Evolutionary conservation across 768 basidiomycete species (phyloP).

Genomic region (Boletus pseudopeckii): DNA sequence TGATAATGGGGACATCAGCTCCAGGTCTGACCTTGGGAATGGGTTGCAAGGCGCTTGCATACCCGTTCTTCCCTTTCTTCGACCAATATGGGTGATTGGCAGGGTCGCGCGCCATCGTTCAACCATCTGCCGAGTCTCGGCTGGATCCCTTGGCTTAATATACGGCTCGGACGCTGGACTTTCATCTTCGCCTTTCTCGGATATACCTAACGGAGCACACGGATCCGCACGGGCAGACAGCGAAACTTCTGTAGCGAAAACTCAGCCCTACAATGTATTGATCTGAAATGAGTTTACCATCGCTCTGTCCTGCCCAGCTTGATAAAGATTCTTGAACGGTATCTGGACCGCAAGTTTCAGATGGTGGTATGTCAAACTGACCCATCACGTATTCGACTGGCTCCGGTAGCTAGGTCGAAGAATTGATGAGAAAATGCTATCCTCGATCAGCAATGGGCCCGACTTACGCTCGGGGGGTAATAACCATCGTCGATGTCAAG

Average conservation of each 20-base stretch:
- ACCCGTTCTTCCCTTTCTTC: slow-evolving; percentile 13
- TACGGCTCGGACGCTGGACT: slow-evolving; percentile 9
- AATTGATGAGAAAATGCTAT: not conserved
- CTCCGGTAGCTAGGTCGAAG: slow-evolving; percentile 26
- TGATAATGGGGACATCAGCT: slow-evolving; percentile 19
- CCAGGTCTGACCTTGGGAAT: slow-evolving; percentile 3
- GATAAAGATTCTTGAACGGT: slow-evolving; percentile 28
- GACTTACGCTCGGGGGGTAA: slow-evolving; percentile 23
- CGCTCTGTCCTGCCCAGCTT: slow-evolving; percentile 30
- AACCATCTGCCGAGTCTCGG: slow-evolving; percentile 28
- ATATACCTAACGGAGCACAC: slow-evolving; percentile 11
- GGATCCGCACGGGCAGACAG: slow-evolving; percentile 20
- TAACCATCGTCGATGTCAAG: slow-evolving; percentile 32
- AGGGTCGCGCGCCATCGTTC: slow-evolving; percentile 32
- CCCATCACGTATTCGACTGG: slow-evolving; percentile 32
- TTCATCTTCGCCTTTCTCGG: slow-evolving; percentile 22
- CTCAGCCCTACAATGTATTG: not conserved
- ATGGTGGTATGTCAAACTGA: slow-evolving; percentile 24
- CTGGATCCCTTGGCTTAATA: slow-evolving; percentile 21
- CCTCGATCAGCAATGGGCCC: not conserved
- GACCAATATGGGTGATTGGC: slow-evolving; percentile 11
- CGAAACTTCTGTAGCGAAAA: slow-evolving; percentile 17
- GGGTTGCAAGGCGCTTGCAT: slow-evolving; percentile 4
- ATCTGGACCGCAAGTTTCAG: slow-evolving; percentile 15
- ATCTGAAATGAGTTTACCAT: slow-evolving; percentile 18